Percentiles rank a stretch among this genome's conserved stretches.
Evolutionary conservation across 2,329 filamentous ascomycete species (phyloP).

Genomic region (Orbilia brochopaga): DNA sequence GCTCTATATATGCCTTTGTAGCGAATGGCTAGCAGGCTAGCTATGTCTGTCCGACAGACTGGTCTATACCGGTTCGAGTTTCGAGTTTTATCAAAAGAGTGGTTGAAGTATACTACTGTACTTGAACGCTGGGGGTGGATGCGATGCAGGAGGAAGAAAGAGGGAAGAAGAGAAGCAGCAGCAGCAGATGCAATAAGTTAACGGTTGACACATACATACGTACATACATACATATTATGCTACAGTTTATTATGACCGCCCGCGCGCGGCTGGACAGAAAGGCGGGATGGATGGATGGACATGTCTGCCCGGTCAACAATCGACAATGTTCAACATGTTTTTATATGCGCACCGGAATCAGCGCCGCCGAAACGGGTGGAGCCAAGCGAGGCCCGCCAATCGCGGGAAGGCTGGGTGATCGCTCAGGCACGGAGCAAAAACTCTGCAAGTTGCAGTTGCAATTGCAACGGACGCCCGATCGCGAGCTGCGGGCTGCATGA

Average conservation of each 20-base stretch:
- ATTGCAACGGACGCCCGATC: neutral
- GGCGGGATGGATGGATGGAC: neutral
- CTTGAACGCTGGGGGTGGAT: constrained; percentile 1
- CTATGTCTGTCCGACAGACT: no score
- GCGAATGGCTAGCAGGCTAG: neutral
- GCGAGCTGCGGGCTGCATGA: constrained; percentile 21
- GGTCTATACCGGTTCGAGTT: neutral
- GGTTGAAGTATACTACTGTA: no score
- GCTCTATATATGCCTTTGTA: constrained; percentile 16
- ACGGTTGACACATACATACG: no score
- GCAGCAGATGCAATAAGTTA: constrained; percentile 5
- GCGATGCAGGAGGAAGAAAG: constrained; percentile 9
- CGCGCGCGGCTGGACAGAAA: neutral
- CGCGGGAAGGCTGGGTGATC: constrained; percentile 41
- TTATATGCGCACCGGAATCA: constrained; percentile 8
- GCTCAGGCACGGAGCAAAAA: constrained; percentile 31
- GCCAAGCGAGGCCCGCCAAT: constrained; percentile 4
- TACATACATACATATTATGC: neutral
- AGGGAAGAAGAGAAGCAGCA: constrained; percentile 16
- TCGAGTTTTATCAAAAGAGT: no score
- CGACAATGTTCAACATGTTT: neutral
- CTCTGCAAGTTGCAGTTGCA: no score
- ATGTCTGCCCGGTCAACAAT: neutral
- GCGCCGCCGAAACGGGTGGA: constrained; percentile 9
- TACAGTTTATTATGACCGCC: constrained; percentile 1